These are phyloP conservation scores for Colletotrichum tropicicola DNA, from an alignment of 2,329 filamentous ascomycete species.

Conservation along the genomic window DNA sequence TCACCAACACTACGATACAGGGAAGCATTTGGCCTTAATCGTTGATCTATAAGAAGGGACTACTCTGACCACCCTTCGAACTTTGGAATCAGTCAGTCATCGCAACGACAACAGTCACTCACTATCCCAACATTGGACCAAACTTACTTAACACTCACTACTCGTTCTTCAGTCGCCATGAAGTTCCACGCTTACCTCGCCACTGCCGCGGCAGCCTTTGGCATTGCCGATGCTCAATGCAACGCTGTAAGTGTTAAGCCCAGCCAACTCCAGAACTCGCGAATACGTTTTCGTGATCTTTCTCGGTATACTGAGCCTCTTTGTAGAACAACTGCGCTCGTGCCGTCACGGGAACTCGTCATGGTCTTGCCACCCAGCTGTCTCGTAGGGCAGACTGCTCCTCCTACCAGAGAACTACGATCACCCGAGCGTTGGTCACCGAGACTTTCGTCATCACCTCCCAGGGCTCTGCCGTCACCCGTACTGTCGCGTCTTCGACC, in stretches of 20 bases:
- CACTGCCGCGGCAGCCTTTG: not conserved
- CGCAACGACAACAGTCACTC: slow-evolving; percentile 2
- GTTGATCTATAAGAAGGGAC: not conserved
- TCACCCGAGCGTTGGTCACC: slow-evolving; percentile 20
- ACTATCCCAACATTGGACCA: not conserved
- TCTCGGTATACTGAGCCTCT: not conserved
- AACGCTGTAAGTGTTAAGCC: slow-evolving; percentile 16
- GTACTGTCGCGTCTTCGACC: not conserved
- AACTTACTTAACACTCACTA: not conserved
- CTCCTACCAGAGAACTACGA: slow-evolving; percentile 5
- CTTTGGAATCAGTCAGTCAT: not conserved
- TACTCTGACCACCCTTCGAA: not conserved
- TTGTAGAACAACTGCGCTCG: slow-evolving; percentile 14
- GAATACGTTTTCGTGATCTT: not conserved
- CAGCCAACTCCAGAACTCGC: no score
- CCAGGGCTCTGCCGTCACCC: not conserved
- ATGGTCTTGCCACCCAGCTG: not conserved
- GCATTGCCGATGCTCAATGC: slow-evolving; percentile 10
- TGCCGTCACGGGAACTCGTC: slow-evolving; percentile 7
- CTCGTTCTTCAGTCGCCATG: not conserved
- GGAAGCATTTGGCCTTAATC: not conserved
- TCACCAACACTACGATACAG: not conserved
- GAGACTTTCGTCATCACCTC: slow-evolving; percentile 20
- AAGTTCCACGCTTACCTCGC: slow-evolving; percentile 1
- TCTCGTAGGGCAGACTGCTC: slow-evolving; percentile 4